These are phyloP conservation scores for Diutina mesorugosa DNA, from an alignment of 1,139 yeast genomes.

Conservation along the genomic window DNA sequence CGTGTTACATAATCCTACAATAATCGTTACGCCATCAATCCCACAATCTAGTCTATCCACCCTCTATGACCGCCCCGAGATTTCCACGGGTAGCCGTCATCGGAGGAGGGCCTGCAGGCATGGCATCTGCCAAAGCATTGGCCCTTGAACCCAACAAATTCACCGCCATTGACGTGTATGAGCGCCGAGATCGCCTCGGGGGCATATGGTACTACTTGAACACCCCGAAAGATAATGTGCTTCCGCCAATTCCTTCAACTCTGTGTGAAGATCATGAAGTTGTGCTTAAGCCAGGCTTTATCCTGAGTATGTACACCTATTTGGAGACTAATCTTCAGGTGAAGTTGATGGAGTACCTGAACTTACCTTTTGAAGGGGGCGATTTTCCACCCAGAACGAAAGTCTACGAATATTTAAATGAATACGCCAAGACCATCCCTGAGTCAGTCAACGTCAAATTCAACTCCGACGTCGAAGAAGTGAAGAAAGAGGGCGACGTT, in stretches of 20 bases:
- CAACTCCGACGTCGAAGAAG: slow-evolving; percentile 13
- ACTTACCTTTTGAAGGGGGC: slow-evolving; percentile 20
- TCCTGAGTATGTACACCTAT: slow-evolving; percentile 33
- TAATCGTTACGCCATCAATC: not conserved
- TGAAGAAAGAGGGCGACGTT: slow-evolving; percentile 6
- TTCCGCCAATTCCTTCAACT: slow-evolving; percentile 14
- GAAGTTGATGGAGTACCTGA: slow-evolving; percentile 29
- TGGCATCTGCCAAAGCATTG: slow-evolving; percentile 35
- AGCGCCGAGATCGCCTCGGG: slow-evolving; percentile 27
- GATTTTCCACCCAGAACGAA: slow-evolving; percentile 24
- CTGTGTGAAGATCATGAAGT: slow-evolving; percentile 9
- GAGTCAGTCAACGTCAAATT: slow-evolving; percentile 12
- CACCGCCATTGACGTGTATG: slow-evolving; percentile 25
- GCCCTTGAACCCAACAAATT: slow-evolving; percentile 23
- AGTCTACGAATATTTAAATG: slow-evolving; percentile 23
- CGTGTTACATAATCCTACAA: not conserved
- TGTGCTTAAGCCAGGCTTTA: slow-evolving; percentile 7
- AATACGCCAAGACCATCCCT: slow-evolving; percentile 21
- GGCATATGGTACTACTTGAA: slow-evolving; percentile 34
- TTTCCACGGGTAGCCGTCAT: slow-evolving; percentile 19
- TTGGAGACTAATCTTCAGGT: slow-evolving; percentile 35
- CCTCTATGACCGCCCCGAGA: not conserved
- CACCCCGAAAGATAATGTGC: slow-evolving; percentile 12
- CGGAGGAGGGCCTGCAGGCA: slow-evolving; percentile 42
- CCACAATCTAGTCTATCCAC: not conserved